Base-by-base conservation (phyloP, 306 rosid genomes). In the Lupinus albus region DNA sequence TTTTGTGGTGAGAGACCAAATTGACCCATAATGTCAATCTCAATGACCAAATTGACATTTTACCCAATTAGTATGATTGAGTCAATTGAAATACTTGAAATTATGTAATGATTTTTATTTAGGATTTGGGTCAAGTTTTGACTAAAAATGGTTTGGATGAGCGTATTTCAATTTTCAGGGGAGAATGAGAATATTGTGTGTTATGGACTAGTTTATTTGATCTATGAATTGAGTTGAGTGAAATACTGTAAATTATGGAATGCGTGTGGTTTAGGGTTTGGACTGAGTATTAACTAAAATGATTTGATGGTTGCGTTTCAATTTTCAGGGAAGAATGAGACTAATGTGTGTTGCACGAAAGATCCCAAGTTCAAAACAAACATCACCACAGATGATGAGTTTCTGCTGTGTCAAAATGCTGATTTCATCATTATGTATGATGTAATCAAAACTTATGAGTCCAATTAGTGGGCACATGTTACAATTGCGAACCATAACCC, bases 371-470 rank as follows among this genome's bases (percentile, higher is more conserved):
- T 81, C 71, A 87, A 86, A 70, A 48, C 95, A 17, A 94, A 83
- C 76, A 73, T 88, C 21, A 85, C 83, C 0, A 74, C 77, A 0
- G 81, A 61, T 13, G 88, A 84, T 2, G 70, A 72, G 74, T 87
- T 90, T 74, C 59, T 81, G 47, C 95, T 96, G 11, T 95, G 91
- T 38, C 91, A 84, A 61, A 85, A 67, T 11, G 99, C 97, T 38
- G 99, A 94, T 85, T 95, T 94, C 47, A 76, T 88, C 1, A 91
- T 94, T 14, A 82, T 90, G 95, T 94, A 91, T 74, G 99, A 94
- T 80, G 97, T 91, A 70, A 82, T 66, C 14, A 79, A 73, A 15
- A 87, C 96, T 8, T 84, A 82, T 49, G 86, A 79, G 7, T 79
- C 95, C 14, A 81, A 66, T 75, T 94, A 94, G 74, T 78, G 83